Conservation (phyloP, 208 protist species). For the Novymonas esmeraldas region DNA sequence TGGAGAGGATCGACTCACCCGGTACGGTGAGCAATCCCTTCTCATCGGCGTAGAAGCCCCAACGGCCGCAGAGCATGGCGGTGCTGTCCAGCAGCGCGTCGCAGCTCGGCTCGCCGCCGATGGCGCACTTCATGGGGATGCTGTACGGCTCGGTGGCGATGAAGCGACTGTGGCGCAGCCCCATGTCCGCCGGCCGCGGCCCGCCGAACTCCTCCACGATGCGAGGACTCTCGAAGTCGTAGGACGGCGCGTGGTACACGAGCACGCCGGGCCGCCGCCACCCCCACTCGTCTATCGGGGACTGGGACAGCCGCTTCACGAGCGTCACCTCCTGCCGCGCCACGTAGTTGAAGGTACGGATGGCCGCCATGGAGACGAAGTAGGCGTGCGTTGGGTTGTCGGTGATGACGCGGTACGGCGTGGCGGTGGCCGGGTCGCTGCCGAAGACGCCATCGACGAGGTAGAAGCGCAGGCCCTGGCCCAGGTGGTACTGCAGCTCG, state of each 20-base stretch:
- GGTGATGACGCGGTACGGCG: conserved; percentile 90
- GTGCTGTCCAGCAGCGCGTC: conserved; percentile 78
- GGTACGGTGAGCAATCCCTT: conserved; percentile 75
- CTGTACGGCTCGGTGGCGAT: conserved; percentile 88
- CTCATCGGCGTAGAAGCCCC: conserved; percentile 91
- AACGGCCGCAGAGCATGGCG: conserved; percentile 82
- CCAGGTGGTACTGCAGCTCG: conserved; percentile 90
- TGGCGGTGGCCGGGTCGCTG: conserved; percentile 67
- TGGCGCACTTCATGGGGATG: conserved; percentile 89
- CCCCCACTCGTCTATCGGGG: conserved; percentile 89
- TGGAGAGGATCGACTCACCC: conserved; percentile 66
- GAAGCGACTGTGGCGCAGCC: conserved; percentile 69
- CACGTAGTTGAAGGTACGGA: conserved; percentile 87
- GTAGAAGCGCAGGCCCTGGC: conserved; percentile 89
- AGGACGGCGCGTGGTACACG: conserved; percentile 85
- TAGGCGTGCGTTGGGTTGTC: conserved; percentile 91
- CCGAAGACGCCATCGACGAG: conserved; percentile 88
- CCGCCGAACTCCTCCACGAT: conserved; percentile 94
- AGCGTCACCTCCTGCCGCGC: conserved; percentile 85
- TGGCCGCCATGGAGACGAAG: conserved; percentile 77
- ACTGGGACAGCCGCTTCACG: conserved; percentile 83
- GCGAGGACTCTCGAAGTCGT: conserved; percentile 83
- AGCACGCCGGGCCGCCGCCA: conserved; percentile 85
- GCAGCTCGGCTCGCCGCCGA: conserved; percentile 80
- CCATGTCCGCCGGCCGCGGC: conserved; percentile 83